Base-by-base conservation (phyloP, 1,284 basidiomycete genomes). In the Coniferiporia weirii region DNA sequence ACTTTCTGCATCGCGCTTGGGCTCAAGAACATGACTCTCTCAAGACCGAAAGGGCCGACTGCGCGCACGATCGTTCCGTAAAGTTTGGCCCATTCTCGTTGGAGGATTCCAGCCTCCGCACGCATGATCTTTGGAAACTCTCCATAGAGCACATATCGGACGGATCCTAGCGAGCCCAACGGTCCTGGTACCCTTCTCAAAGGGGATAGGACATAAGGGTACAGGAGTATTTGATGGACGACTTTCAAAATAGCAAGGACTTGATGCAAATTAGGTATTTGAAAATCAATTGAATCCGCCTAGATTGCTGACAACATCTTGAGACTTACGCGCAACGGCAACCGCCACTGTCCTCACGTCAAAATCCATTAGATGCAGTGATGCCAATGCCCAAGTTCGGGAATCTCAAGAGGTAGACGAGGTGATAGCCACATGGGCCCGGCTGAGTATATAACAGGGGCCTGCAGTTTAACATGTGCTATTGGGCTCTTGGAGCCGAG, bases 1-100 rank as follows among this genome's bases (percentile, higher is more conserved):
- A 79, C 74, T 62, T 75, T 75, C 9, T 77, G 73, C 44, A 78
- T 65, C 1, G 76, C 75, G 50, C 75, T 73, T 5, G 75, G 73
- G 44, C 67, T 73, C 65, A 74, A 69, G 62, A 79, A 74, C 13
- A 79, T 72, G 43, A 80, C 61, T 34, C 78, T 67, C 59, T 79
- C 76, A n/a, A 76, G 69, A 9, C 78, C 78, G 10, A 80, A 27
- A 1, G 76, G 74, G 1, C 79, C 79, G 10, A 79, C 72, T 36
- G 71, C 71, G 36, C 77, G 73, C 4, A 80, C 73, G 10, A 73
- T 66, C 3, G 74, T 71, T 0, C 78, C 78, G 52, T 79, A 70
- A 35, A 73, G 52, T 58, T 79, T 77, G 27, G 75, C 71, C 78
- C 78, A 80, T 63, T 72, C 70, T 47, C 74, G 71, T 54, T 78